These are phyloP conservation scores for Papiliotrema laurentii DNA, from an alignment of 1,284 basidiomycete genomes.

Conservation along the genomic window DNA sequence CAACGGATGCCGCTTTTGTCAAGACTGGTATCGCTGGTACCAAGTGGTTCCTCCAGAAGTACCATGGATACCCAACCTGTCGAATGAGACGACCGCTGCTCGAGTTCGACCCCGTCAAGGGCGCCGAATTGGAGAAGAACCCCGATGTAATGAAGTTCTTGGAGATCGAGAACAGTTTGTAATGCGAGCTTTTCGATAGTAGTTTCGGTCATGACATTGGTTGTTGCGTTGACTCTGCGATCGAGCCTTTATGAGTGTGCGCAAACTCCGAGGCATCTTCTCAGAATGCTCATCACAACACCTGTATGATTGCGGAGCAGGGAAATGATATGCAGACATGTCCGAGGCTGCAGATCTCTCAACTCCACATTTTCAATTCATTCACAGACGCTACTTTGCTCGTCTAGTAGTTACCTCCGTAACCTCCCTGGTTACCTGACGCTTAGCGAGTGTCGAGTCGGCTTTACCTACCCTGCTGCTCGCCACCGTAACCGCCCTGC, in stretches of 20 bases:
- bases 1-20: slow-evolving; percentile 72
- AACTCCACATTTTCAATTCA: not conserved
- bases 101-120: slow-evolving; percentile 56
- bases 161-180: slow-evolving; percentile 59
- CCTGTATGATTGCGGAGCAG: too few relatives aligned
- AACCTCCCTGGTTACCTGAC: not conserved
- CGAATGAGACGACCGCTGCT: slow-evolving; percentile 71
- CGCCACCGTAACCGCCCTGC: slow-evolving; percentile 28
- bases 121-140: slow-evolving; percentile 62
- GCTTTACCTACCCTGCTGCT: too few relatives aligned
- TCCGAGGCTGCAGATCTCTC: too few relatives aligned
- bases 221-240: too few relatives aligned
- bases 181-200: too few relatives aligned
- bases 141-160: slow-evolving; percentile 64
- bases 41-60: slow-evolving; percentile 68
- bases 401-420: slow-evolving; percentile 1
- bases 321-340: too few relatives aligned
- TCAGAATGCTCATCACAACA: too few relatives aligned
- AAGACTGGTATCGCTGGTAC: slow-evolving; percentile 75
- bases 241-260: too few relatives aligned
- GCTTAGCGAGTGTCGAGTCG: too few relatives aligned
- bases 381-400: too few relatives aligned
- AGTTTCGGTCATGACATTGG: too few relatives aligned
- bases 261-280: too few relatives aligned
- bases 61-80: slow-evolving; percentile 60